Percentiles rank a stretch among this genome's conserved stretches.
phyloP scores from a whole-genome alignment of 163 green algal genomes.

The Chloromonas sp. region DNA sequence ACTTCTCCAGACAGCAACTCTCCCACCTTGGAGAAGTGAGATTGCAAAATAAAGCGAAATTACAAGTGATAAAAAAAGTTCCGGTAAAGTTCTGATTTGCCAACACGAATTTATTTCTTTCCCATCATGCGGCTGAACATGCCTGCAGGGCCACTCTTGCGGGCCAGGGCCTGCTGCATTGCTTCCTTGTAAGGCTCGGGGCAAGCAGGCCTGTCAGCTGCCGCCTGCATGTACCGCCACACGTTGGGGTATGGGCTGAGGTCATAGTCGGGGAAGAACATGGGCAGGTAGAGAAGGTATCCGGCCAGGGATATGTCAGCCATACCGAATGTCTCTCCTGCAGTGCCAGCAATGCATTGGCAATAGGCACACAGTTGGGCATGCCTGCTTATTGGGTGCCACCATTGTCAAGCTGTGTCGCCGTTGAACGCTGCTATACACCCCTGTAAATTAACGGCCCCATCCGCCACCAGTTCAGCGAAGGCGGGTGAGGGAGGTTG shows the following conservation, averaged over 20 bases:
- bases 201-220: conserved; percentile 17
- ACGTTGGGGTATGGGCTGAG: conserved; percentile 14
- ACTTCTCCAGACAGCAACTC: too few relatives aligned
- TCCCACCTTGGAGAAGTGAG: too few relatives aligned
- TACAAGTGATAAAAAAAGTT: too few relatives aligned
- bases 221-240: conserved; percentile 28
- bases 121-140: too few relatives aligned
- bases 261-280: neutral
- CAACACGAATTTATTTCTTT: too few relatives aligned
- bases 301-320: neutral
- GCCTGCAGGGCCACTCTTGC: too few relatives aligned
- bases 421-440: too few relatives aligned
- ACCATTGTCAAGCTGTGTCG: neutral
- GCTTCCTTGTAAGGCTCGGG: conserved; percentile 34
- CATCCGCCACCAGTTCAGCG: too few relatives aligned
- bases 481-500: too few relatives aligned
- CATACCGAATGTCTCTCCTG: neutral
- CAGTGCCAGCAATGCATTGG: neutral
- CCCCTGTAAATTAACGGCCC: too few relatives aligned
- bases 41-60: too few relatives aligned
- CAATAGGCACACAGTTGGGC: neutral
- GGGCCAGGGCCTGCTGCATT: conserved; percentile 6
- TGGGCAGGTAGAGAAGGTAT: neutral
- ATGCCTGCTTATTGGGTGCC: neutral
- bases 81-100: too few relatives aligned